A percentile compares a stretch with the other conserved stretches of the same genome.
phyloP scores from a whole-genome alignment of 768 basidiomycete species.

The Leucosporidium creatinivorum region DNA sequence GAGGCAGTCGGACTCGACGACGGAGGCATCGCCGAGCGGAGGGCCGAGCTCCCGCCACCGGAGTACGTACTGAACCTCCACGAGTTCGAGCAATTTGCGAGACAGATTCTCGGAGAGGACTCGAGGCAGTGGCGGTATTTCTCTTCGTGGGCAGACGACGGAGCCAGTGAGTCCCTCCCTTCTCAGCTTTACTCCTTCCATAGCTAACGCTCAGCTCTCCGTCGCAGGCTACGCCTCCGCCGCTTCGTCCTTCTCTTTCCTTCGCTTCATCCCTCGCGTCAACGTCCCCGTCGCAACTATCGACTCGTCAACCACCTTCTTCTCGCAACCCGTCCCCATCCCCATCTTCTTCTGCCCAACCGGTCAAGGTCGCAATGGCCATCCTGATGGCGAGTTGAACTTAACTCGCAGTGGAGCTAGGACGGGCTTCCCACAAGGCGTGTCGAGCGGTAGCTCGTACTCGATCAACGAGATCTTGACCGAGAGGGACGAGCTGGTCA shows the following conservation, averaged over 20 bases:
- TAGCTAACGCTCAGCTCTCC: background rate
- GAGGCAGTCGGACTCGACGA: background rate
- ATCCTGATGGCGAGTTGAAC: constrained; percentile 77
- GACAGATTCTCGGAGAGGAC: constrained; percentile 11
- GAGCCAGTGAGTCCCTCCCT: constrained; percentile 1
- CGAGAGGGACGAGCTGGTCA: background rate
- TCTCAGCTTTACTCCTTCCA: no score
- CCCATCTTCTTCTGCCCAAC: constrained; percentile 80
- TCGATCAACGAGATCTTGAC: constrained; percentile 40
- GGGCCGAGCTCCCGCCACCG: constrained; percentile 1
- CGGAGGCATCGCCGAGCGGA: constrained; percentile 11
- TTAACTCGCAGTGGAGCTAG: constrained; percentile 62
- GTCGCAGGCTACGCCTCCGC: constrained; percentile 6
- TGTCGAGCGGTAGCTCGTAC: constrained; percentile 44
- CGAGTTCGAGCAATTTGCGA: constrained; percentile 24
- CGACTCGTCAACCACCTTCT: constrained; percentile 47
- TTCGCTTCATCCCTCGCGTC: constrained; percentile 30
- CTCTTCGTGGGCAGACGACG: constrained; percentile 14
- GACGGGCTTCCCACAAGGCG: constrained; percentile 63
- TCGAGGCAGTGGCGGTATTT: constrained; percentile 11
- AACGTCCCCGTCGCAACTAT: constrained; percentile 36
- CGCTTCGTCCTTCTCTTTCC: background rate
- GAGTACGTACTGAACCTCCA: constrained; percentile 16
- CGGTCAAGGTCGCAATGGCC: constrained; percentile 76
- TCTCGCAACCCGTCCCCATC: constrained; percentile 69